A percentile compares a stretch with the other conserved stretches of the same genome.
Evolutionary conservation across 1,139 yeast species (phyloP).

Genomic region (Blastobotrys proliferans): DNA sequence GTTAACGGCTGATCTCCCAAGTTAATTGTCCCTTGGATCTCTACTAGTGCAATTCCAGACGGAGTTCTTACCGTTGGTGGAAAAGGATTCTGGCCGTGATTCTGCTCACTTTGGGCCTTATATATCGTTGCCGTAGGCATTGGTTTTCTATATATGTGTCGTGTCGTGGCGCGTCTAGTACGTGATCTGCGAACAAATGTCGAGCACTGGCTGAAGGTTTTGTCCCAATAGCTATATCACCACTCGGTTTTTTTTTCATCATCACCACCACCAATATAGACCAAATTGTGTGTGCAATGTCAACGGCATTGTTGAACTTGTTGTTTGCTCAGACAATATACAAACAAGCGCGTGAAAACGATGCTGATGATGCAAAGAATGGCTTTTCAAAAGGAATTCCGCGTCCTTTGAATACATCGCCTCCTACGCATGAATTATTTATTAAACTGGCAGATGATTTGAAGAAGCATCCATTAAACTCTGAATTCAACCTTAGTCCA

Average conservation of each 20-base stretch:
- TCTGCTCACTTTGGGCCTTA: background rate
- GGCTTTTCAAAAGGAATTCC: conserved; percentile 3
- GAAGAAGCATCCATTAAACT: conserved; percentile 28
- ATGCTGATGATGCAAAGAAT: conserved; percentile 13
- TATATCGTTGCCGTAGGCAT: conserved; percentile 13
- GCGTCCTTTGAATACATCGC: conserved; percentile 4
- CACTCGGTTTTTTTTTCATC: conserved; percentile 1
- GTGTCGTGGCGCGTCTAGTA: background rate
- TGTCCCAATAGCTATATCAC: background rate
- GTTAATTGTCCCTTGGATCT: conserved; percentile 34
- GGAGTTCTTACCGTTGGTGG: conserved; percentile 31
- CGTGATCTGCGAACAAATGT: no score
- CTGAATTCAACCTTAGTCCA: conserved; percentile 27
- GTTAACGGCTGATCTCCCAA: conserved; percentile 27
- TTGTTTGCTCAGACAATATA: conserved; percentile 33
- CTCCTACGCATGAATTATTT: conserved; percentile 19
- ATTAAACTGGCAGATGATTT: conserved; percentile 25
- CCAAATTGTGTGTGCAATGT: conserved; percentile 19
- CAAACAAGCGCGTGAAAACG: conserved; percentile 28
- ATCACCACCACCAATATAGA: conserved; percentile 5
- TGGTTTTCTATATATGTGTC: background rate
- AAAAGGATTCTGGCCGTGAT: conserved; percentile 13
- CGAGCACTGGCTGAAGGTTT: background rate
- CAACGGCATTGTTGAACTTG: conserved; percentile 31
- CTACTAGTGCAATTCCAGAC: conserved; percentile 32